A percentile compares a stretch with the other conserved stretches of the same genome.
Evolutionary conservation across 805 yeast species (phyloP).

Genomic region (Zygosaccharomyces kombuchaensis): DNA sequence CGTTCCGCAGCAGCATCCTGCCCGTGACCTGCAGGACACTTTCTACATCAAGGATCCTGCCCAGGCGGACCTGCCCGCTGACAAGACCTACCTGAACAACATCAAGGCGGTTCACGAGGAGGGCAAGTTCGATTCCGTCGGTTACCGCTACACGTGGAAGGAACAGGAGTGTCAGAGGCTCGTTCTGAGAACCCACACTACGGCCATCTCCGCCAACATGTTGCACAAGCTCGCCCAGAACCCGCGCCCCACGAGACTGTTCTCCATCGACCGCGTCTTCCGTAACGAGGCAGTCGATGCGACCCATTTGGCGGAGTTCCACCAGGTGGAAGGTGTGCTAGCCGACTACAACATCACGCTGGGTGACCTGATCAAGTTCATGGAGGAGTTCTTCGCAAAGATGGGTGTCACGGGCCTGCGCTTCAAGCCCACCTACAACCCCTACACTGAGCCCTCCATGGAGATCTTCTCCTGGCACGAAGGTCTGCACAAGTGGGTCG

Average conservation of each 20-base stretch:
- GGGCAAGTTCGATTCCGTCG: slow-evolving; percentile 91
- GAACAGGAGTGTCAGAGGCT: slow-evolving; percentile 83
- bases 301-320: slow-evolving; percentile 98
- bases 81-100: slow-evolving; percentile 70
- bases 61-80: slow-evolving; percentile 76
- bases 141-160: slow-evolving; percentile 98
- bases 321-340: slow-evolving; percentile 98
- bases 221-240: slow-evolving; percentile 80
- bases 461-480: slow-evolving; percentile 97
- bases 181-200: slow-evolving; percentile 96
- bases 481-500: slow-evolving; percentile 96
- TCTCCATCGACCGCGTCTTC: slow-evolving; percentile 97
- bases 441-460: slow-evolving; percentile 98
- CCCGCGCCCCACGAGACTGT: slow-evolving; percentile 86
- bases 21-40: slow-evolving; percentile 98
- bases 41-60: slow-evolving; percentile 94
- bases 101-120: slow-evolving; percentile 80
- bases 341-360: slow-evolving; percentile 93
- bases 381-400: slow-evolving; percentile 93
- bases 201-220: slow-evolving; percentile 88
- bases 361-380: slow-evolving; percentile 95
- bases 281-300: slow-evolving; percentile 99
- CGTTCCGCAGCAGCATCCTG: slow-evolving; percentile 99
- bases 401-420: slow-evolving; percentile 96
- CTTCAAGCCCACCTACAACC: slow-evolving; percentile 98